These are phyloP conservation scores for Serendipita indica DNA, from an alignment of 768 basidiomycete species.

Conservation along the genomic window DNA sequence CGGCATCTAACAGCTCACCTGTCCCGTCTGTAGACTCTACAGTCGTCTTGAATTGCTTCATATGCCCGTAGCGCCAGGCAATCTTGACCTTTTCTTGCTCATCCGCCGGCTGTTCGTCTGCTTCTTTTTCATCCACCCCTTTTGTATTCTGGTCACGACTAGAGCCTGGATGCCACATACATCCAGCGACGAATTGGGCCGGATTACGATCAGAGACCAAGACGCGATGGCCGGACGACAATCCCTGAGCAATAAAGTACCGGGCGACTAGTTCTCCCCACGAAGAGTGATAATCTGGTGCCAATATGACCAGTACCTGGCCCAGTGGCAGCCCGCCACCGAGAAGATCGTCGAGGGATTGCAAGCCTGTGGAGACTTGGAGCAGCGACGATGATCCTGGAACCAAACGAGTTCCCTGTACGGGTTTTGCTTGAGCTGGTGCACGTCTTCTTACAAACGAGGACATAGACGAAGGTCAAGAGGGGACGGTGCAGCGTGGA, in stretches of 20 bases:
- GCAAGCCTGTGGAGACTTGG: constrained; percentile 64
- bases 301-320: constrained; percentile 52
- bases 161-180: constrained; percentile 60
- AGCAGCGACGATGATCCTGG: constrained; percentile 20
- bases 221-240: constrained; percentile 54
- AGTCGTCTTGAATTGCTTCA: constrained; percentile 86
- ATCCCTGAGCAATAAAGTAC: constrained; percentile 81
- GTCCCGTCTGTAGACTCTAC: constrained; percentile 37
- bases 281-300: constrained; percentile 76
- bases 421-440: constrained; percentile 15
- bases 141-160: constrained; percentile 12
- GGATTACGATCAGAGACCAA: constrained; percentile 50
- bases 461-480: constrained; percentile 18
- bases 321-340: constrained; percentile 83
- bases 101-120: constrained; percentile 23
- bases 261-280: constrained; percentile 76
- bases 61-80: constrained; percentile 91
- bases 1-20: constrained; percentile 2
- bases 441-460: constrained; percentile 22
- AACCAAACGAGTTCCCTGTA: constrained; percentile 15
- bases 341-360: constrained; percentile 88
- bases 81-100: constrained; percentile 63
- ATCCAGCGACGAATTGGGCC: constrained; percentile 42
- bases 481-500: constrained; percentile 3
- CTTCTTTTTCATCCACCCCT: constrained; percentile 26